Evolutionary conservation across 2,329 filamentous ascomycete genomes (phyloP).

Genomic region (Pseudocercospora vitis): DNA sequence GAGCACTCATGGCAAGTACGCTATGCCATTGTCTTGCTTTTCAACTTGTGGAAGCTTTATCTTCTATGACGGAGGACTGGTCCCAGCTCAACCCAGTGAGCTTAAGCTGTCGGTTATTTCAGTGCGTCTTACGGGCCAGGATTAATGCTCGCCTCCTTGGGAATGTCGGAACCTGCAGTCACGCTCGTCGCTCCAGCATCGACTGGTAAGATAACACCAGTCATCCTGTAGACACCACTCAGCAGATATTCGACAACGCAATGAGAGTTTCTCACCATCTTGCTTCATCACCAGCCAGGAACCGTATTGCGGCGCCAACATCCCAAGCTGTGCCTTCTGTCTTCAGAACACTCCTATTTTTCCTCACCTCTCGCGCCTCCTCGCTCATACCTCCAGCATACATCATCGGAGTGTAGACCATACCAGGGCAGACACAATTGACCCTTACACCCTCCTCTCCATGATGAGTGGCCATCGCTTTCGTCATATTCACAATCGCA

Average conservation of each 20-base stretch:
- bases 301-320: constrained; percentile 52
- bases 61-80: not conserved
- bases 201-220: constrained; percentile 50
- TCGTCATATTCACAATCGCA: constrained; percentile 57
- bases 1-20: no score
- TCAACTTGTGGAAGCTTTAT: not conserved
- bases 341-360: constrained; percentile 52
- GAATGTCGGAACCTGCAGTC: constrained; percentile 43
- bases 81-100: constrained; percentile 2
- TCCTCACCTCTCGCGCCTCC: constrained; percentile 51
- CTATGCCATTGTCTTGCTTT: no score
- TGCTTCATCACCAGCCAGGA: constrained; percentile 54
- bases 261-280: constrained; percentile 44
- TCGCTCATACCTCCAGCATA: constrained; percentile 53
- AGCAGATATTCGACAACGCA: constrained; percentile 33
- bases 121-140: constrained; percentile 7
- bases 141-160: constrained; percentile 27
- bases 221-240: constrained; percentile 21
- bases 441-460: constrained; percentile 52
- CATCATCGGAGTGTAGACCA: constrained; percentile 60
- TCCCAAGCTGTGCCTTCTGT: constrained; percentile 59
- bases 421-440: constrained; percentile 56
- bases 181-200: constrained; percentile 51
- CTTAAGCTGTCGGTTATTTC: constrained; percentile 1
- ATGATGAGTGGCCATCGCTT: constrained; percentile 58